These are phyloP conservation scores for Canariomyces notabilis DNA, from an alignment of 2,329 filamentous ascomycete species.

Conservation along the genomic window DNA sequence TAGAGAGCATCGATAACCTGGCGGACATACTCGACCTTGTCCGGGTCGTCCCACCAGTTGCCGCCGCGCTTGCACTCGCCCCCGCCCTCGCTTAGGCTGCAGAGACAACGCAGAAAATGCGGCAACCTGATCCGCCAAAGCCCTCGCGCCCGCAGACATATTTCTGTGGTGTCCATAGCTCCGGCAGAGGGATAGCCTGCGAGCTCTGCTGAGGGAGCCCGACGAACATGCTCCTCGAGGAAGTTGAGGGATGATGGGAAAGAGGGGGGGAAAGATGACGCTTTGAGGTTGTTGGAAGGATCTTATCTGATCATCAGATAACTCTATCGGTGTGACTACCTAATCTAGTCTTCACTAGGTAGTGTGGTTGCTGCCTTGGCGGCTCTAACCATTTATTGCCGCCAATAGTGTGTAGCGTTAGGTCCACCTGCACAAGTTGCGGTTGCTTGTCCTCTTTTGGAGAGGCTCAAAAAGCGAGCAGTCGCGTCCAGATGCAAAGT, in stretches of 20 bases:
- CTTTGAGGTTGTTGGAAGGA: background rate
- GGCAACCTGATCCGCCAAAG: slow-evolving; percentile 8
- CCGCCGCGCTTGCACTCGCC: slow-evolving; percentile 12
- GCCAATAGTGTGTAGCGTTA: no score
- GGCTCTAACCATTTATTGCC: no score
- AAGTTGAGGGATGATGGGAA: background rate
- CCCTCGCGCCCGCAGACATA: slow-evolving; percentile 7
- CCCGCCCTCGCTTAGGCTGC: background rate
- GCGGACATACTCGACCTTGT: slow-evolving; percentile 32
- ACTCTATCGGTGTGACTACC: background rate
- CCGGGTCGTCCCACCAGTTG: slow-evolving; percentile 32
- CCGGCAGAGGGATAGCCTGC: no score
- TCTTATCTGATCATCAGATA: slow-evolving; percentile 23
- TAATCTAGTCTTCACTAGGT: no score
- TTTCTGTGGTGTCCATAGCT: slow-evolving; percentile 10
- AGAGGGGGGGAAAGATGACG: background rate
- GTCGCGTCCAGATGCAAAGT: no score
- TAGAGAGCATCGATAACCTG: slow-evolving; percentile 31
- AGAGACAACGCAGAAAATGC: slow-evolving; percentile 12
- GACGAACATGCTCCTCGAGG: background rate
- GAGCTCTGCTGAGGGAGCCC: no score
- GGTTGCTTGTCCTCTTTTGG: no score
- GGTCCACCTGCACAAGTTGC: no score
- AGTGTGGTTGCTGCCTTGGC: background rate
- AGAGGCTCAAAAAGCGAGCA: no score